Base-by-base conservation (phyloP, 129 eudicot species). In the Calendula officinalis region DNA sequence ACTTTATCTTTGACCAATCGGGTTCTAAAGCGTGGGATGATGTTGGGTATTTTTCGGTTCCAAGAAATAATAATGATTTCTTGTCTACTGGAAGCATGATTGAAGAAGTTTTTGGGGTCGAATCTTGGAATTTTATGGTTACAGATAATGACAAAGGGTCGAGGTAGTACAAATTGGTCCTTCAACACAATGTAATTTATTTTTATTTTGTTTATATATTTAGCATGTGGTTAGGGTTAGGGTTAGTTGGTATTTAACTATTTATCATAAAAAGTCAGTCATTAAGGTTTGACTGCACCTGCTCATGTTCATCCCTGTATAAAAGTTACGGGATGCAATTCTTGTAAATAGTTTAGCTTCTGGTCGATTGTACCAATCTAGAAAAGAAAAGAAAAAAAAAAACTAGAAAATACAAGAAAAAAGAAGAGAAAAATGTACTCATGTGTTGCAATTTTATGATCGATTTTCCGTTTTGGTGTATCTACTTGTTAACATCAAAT, bases 31-130 rank as follows among this genome's bases (percentile, higher is more conserved):
- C 17, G 13, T 83, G 85, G 89, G 89, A n/a, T n/a, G n/a, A n/a
- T n/a, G n/a, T n/a, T 22, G 30, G 77, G 60, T 84, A 70, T 38
- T 38, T 66, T 48, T 67, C 70, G n/a, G 55, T 74, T 51, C 73
- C 71, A 0, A 67, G 71, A 41, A 69, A 55, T 52, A 60, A 80
- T 35, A 54, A 45, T 0, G 90, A 80, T 15, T 77, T 84, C 35
- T 64, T 80, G 27, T 75, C 90, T 2, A 80, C 86, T 0, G 76
- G 83, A 41, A 73, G 75, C 62, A 75, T 84, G 86, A 84, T 84
- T 44, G 86, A 83, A 72, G 84, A 84, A 66, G 79, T 84, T 35
- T 84, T 84, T 77, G 83, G 86, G 43, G 83, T 58, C 15, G 81
- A 71, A 6, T 61, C 74, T 15, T 80, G 62, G 67, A 70, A 60